Evolutionary conservation across 2,329 filamentous ascomycete species (phyloP).

Genomic region (Didymella glomerata): DNA sequence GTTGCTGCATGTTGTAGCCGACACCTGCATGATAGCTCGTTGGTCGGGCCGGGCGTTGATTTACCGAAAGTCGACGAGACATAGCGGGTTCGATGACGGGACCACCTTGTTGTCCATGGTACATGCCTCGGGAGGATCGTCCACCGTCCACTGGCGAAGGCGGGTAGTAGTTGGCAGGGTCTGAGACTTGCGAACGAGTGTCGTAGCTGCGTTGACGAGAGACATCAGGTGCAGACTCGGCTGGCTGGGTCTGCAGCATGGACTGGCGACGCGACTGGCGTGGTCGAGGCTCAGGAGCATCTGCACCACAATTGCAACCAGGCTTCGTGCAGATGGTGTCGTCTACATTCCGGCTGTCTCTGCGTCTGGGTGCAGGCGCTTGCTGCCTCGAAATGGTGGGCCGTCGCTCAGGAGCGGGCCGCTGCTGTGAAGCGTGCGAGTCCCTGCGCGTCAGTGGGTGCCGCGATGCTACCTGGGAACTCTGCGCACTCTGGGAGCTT

Average conservation of each 20-base stretch:
- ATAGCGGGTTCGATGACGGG: constrained; percentile 42
- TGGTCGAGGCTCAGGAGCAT: constrained; percentile 26
- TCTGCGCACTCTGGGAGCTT: constrained; percentile 35
- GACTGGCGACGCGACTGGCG: constrained; percentile 26
- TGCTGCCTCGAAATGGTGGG: constrained; percentile 27
- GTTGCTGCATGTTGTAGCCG: constrained; percentile 27
- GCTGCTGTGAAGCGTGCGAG: constrained; percentile 27
- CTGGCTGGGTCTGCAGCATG: constrained; percentile 9
- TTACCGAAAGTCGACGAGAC: constrained; percentile 39
- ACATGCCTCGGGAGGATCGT: constrained; percentile 32
- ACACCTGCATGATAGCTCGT: constrained; percentile 45
- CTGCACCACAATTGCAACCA: constrained; percentile 42
- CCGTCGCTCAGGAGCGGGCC: constrained; percentile 26
- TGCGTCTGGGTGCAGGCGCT: constrained; percentile 20
- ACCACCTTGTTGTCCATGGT: constrained; percentile 29
- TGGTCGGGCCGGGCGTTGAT: constrained; percentile 36
- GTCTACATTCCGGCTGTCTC: constrained; percentile 26
- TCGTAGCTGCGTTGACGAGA: constrained; percentile 33
- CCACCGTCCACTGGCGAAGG: constrained; percentile 38
- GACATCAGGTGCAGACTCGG: constrained; percentile 44
- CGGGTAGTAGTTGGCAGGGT: constrained; percentile 37
- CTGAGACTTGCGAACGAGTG: constrained; percentile 43
- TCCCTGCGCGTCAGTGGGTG: constrained; percentile 30
- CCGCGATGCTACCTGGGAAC: constrained; percentile 27
- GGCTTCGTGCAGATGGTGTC: constrained; percentile 42